Percentiles rank a stretch among this genome's conserved stretches.
These are phyloP conservation scores for Erigeron canadensis DNA, from an alignment of 129 eudicot species.

Conservation along the genomic window DNA sequence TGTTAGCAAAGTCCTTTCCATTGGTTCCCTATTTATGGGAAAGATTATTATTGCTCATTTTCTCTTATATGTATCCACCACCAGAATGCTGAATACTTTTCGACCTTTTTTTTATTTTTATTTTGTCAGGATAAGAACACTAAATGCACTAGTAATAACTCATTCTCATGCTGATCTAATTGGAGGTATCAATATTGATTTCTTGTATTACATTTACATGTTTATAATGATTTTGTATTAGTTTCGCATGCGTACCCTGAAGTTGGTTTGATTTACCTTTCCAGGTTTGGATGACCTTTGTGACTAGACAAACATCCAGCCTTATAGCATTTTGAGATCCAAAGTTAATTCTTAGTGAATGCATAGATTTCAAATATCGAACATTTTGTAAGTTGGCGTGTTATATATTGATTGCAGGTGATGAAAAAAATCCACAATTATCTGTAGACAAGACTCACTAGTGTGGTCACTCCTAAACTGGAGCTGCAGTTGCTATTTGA, in stretches of 20 bases:
- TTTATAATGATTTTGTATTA: not conserved
- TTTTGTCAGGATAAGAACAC: conserved; percentile 71
- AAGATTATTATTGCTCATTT: conserved; percentile 26
- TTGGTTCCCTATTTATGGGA: too few species aligned
- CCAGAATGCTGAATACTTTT: not conserved
- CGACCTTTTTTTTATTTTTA: not conserved
- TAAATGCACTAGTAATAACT: conserved; percentile 93
- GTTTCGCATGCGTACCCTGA: conserved; percentile 17
- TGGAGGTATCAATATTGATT: conserved; percentile 35
- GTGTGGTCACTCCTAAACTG: conserved; percentile 74
- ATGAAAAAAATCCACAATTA: conserved; percentile 99
- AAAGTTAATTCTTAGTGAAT: not conserved
- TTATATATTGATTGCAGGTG: conserved; percentile 17
- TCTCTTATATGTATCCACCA: not conserved
- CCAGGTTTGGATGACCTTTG: conserved; percentile 97
- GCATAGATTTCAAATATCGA: not conserved
- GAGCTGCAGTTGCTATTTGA: conserved; percentile 96
- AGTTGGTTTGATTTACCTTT: conserved; percentile 15
- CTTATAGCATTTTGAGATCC: conserved; percentile 89
- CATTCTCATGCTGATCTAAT: conserved; percentile 99
- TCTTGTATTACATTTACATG: too few species aligned
- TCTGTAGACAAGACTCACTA: conserved; percentile 58
- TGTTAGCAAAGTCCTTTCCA: conserved; percentile 96
- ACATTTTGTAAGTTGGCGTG: not conserved
- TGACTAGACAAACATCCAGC: conserved; percentile 99